phyloP scores from a whole-genome alignment of 495 filamentous ascomycete genomes.

The Parmelia sp. region DNA sequence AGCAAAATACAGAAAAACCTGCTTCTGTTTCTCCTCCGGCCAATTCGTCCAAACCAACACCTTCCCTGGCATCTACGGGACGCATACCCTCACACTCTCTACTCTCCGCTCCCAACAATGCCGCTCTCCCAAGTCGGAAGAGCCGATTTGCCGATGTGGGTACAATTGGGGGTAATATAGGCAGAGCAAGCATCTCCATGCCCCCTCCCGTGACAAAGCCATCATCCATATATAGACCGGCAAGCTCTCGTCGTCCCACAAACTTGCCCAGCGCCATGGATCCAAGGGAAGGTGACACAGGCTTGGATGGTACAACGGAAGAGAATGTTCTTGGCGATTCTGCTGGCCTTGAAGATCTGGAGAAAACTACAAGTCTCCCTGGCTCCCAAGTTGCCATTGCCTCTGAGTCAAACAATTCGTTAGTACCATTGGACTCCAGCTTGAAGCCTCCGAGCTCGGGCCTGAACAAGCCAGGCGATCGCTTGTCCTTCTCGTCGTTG shows the following conservation, averaged over 20 bases:
- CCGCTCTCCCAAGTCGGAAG: conserved; percentile 42
- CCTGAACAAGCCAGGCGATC: conserved; percentile 47
- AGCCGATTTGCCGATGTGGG: conserved; percentile 47
- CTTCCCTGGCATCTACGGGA: conserved; percentile 19
- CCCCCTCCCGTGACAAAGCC: conserved; percentile 43
- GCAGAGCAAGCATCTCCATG: conserved; percentile 55
- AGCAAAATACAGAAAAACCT: conserved; percentile 6
- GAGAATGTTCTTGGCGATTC: conserved; percentile 1
- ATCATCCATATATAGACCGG: conserved; percentile 19
- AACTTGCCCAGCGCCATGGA: conserved; percentile 10
- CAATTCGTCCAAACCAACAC: conserved; percentile 11
- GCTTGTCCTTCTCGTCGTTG: conserved; percentile 59
- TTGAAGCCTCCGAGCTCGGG: conserved; percentile 36
- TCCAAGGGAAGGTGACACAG: conserved; percentile 5
- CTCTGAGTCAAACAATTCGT: conserved; percentile 19
- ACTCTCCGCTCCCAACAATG: conserved; percentile 29
- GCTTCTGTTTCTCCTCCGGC: conserved; percentile 22
- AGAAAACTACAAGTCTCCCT: conserved; percentile 21
- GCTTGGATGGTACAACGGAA: conserved; percentile 6
- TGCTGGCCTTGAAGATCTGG: conserved; percentile 18
- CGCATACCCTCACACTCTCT: conserved; percentile 34
- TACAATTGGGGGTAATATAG: conserved; percentile 42
- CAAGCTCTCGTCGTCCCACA: conserved; percentile 18
- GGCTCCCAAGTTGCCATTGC: conserved; percentile 16
- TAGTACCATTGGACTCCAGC: conserved; percentile 41